Evolutionary conservation across 495 filamentous ascomycete species (phyloP).

Genomic region (Lentithecium fluviatile): DNA sequence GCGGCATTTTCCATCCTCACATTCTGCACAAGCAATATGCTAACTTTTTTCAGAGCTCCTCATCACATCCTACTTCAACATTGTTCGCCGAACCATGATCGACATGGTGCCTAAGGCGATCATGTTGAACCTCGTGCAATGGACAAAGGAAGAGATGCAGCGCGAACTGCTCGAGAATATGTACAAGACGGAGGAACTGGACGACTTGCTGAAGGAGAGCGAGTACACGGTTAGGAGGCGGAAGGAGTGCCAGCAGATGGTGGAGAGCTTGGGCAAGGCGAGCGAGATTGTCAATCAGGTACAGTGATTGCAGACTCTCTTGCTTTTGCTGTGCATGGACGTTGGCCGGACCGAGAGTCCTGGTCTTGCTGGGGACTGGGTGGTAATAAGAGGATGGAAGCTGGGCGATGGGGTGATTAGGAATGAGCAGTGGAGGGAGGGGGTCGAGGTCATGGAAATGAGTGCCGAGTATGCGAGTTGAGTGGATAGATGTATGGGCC

Average conservation of each 20-base stretch:
- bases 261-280: constrained; percentile 82
- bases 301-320: constrained; percentile 53
- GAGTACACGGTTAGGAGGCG: constrained; percentile 93
- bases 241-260: constrained; percentile 99
- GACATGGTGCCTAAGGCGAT: constrained; percentile 99
- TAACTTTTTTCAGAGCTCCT: constrained; percentile 67
- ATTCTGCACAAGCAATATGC: background rate
- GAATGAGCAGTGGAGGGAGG: too few species aligned
- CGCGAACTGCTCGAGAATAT: constrained; percentile 96
- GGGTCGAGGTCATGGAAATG: too few species aligned
- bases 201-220: constrained; percentile 94
- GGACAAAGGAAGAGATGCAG: constrained; percentile 98
- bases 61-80: constrained; percentile 96
- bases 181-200: constrained; percentile 85
- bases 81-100: constrained; percentile 96
- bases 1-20: constrained; percentile 42
- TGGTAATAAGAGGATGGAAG: too few species aligned
- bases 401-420: too few species aligned
- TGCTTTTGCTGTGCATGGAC: too few species aligned
- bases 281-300: constrained; percentile 97
- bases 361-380: too few species aligned
- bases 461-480: too few species aligned
- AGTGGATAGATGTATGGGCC: too few species aligned
- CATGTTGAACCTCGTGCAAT: constrained; percentile 95
- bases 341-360: too few species aligned